A percentile compares a stretch with the other conserved stretches of the same genome.
Evolutionary conservation across 2,329 filamentous ascomycete genomes (phyloP).

Genomic region (Colletotrichum endophyticum): DNA sequence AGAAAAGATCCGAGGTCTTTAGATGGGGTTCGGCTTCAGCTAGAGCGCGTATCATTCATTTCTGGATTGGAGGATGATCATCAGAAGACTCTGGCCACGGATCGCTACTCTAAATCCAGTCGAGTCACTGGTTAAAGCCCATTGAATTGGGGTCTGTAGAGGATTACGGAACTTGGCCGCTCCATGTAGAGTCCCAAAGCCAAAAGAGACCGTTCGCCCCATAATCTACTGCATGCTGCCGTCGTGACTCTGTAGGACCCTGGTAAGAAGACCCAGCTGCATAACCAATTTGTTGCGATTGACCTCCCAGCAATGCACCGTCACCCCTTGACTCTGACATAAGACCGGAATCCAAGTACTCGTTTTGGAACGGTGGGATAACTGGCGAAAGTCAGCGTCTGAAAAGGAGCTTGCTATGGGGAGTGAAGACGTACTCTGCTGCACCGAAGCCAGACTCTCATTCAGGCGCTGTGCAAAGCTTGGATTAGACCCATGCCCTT

Average conservation of each 20-base stretch:
- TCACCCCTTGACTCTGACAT: background rate
- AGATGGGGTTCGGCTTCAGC: accelerated
- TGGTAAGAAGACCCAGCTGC: background rate
- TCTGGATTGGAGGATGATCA: background rate
- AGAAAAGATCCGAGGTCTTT: background rate
- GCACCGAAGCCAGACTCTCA: background rate
- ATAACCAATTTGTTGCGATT: background rate
- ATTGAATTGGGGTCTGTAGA: background rate
- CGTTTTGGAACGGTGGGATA: background rate
- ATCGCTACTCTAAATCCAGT: background rate
- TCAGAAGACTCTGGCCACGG: background rate
- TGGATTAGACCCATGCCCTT: background rate
- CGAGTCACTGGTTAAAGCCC: background rate
- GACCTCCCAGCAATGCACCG: background rate
- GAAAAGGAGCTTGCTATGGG: accelerated
- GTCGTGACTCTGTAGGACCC: background rate
- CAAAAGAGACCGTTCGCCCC: background rate
- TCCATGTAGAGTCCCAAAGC: background rate
- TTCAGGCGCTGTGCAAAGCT: background rate
- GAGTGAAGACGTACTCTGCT: background rate
- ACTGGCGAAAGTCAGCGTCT: background rate
- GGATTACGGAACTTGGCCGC: background rate
- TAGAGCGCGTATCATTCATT: no score
- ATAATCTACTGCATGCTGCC: background rate
- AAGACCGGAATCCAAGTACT: background rate